Evolutionary conservation across 345 rosid species (phyloP).

Genomic region (Microcos paniculata): DNA sequence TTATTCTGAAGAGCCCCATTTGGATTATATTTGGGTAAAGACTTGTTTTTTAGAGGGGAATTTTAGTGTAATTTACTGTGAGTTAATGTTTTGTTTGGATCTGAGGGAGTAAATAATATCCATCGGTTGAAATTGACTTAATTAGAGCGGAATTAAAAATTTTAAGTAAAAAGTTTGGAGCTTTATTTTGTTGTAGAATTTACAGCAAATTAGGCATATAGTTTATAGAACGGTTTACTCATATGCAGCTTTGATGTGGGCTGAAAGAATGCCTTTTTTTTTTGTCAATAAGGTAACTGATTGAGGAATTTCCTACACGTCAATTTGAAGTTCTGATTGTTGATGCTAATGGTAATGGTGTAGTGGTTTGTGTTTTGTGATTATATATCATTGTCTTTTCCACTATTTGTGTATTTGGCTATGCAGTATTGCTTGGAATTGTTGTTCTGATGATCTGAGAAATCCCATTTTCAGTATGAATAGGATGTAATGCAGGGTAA

Average conservation of each 20-base stretch:
- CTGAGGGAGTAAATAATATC: neutral
- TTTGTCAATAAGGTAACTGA: neutral
- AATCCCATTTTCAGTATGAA: neutral
- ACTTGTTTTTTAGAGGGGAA: neutral
- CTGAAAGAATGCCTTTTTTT: neutral
- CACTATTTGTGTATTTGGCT: neutral
- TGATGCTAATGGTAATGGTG: neutral
- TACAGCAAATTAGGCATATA: neutral
- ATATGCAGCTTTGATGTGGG: neutral
- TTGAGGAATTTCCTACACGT: neutral
- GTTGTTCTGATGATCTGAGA: neutral
- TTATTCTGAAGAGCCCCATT: neutral
- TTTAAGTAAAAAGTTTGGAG: neutral
- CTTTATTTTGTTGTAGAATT: neutral
- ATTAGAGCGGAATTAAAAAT: neutral
- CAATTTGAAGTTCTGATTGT: neutral
- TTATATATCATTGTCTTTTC: neutral
- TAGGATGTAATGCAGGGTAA: neutral
- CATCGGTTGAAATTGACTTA: neutral
- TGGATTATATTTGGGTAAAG: neutral
- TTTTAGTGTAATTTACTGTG: conserved; percentile 2
- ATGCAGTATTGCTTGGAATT: neutral
- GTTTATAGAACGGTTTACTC: neutral
- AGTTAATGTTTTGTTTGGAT: neutral
- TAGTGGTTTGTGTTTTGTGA: neutral